Percentiles rank a stretch among this genome's conserved stretches.
Conservation (phyloP, 140 eudicot genomes). For the Stevia rebaudiana region DNA sequence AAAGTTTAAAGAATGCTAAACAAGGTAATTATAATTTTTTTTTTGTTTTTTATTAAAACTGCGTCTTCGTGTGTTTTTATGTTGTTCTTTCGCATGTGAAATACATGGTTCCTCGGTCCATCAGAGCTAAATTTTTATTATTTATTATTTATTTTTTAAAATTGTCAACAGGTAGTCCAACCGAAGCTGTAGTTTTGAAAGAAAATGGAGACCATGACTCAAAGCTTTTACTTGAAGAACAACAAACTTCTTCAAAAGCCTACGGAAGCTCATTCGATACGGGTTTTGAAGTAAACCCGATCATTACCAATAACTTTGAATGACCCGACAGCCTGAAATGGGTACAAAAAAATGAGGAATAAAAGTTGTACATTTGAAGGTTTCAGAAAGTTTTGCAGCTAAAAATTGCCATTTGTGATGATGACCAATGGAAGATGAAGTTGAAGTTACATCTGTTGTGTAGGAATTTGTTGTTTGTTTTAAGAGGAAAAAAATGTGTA, state of each 20-base stretch:
- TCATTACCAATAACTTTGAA: not conserved
- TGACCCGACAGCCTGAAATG: conserved; percentile 16
- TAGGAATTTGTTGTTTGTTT: conserved; percentile 18
- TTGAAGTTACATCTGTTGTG: conserved; percentile 18
- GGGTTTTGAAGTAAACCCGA: conserved; percentile 19
- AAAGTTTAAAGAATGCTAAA: too few relatives aligned
- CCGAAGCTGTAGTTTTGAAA: conserved; percentile 17
- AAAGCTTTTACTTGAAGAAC: conserved; percentile 17
- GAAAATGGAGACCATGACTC: conserved; percentile 21
- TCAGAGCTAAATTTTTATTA: not conserved
- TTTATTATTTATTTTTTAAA: not conserved
- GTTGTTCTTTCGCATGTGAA: too few relatives aligned
- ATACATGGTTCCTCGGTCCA: too few relatives aligned
- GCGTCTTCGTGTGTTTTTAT: too few relatives aligned
- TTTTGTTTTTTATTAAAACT: too few relatives aligned
- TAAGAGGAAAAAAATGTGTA: conserved; percentile 22
- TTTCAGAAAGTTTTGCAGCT: conserved; percentile 36
- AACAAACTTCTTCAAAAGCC: conserved; percentile 5
- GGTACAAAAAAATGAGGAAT: conserved; percentile 21
- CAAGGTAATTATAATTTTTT: too few relatives aligned
- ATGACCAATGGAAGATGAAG: conserved; percentile 31
- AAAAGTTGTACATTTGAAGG: conserved; percentile 28
- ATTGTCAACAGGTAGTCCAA: conserved; percentile 21
- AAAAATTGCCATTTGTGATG: conserved; percentile 22
- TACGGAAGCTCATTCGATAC: conserved; percentile 15